Evolutionary conservation across 225 moss, liverwort and hornwort species (phyloP).

Genomic region (Pleurozium schreberi): DNA sequence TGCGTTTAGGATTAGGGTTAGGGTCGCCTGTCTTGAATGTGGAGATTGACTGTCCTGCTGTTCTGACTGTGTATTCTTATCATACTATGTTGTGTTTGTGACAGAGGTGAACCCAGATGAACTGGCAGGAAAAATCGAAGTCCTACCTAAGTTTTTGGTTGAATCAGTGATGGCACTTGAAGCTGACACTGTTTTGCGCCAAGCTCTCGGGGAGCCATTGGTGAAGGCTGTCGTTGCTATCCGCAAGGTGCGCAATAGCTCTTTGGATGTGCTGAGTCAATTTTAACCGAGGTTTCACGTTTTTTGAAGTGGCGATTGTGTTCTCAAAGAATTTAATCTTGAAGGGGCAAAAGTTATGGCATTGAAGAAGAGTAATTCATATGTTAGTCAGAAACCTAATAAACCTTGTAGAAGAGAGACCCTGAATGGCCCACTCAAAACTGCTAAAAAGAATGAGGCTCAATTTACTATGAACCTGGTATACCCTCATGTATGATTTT

Average conservation of each 20-base stretch:
- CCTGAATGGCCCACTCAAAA: background rate
- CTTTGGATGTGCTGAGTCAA: background rate
- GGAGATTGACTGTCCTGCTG: background rate
- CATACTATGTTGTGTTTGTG: background rate
- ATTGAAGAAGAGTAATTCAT: background rate
- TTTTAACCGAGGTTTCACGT: background rate
- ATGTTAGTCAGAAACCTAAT: background rate
- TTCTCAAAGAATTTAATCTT: background rate
- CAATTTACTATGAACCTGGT: background rate
- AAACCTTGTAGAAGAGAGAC: background rate
- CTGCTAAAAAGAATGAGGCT: background rate
- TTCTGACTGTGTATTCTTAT: background rate
- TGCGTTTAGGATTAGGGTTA: background rate
- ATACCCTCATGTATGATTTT: background rate
- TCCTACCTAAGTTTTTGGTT: conserved; percentile 37
- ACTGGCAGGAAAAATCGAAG: conserved; percentile 22
- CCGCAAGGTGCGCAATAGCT: conserved; percentile 48
- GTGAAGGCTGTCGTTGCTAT: conserved; percentile 60
- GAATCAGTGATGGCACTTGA: conserved; percentile 60
- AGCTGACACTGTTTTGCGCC: conserved; percentile 31
- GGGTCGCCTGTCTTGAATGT: background rate
- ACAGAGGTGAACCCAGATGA: conserved; percentile 68
- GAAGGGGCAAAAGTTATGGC: background rate
- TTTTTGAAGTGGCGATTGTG: background rate
- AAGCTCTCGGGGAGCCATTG: conserved; percentile 64